phyloP scores from a whole-genome alignment of 139 green algal genomes.

The Dunaliella primolecta region DNA sequence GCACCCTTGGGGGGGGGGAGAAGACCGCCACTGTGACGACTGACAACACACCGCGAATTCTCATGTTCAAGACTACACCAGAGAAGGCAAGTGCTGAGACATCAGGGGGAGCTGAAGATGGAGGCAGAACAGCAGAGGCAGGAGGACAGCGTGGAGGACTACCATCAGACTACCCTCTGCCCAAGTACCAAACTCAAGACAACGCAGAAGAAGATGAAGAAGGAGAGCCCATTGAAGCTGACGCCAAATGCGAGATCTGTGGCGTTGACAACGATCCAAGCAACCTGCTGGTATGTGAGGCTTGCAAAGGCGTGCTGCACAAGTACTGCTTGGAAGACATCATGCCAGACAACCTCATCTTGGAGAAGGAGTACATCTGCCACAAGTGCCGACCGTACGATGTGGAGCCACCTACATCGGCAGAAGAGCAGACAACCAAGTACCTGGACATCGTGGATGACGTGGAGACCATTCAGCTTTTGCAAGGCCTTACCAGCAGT shows the following conservation, averaged over 20 bases:
- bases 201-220: not conserved
- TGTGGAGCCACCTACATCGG: not conserved
- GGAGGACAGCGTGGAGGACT: not conserved
- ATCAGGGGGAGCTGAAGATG: no score
- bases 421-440: not conserved
- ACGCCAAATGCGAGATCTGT: not conserved
- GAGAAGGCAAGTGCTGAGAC: not conserved
- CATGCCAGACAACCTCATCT: not conserved
- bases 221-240: not conserved
- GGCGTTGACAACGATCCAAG: not conserved
- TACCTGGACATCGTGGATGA: constrained; percentile 2
- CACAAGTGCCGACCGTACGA: not conserved
- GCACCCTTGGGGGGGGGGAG: not conserved
- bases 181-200: not conserved
- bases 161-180: not conserved
- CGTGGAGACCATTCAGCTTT: not conserved
- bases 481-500: not conserved
- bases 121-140: no score
- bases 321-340: not conserved
- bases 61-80: not conserved
- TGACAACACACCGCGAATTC: not conserved
- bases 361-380: not conserved
- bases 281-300: not conserved
- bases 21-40: not conserved
- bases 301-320: not conserved